Evolutionary conservation across 108 stramenopile species (phyloP), one percentile per base, ranked within the genome.

Genomic region (Cyclotella choctawhatcheeana): DNA sequence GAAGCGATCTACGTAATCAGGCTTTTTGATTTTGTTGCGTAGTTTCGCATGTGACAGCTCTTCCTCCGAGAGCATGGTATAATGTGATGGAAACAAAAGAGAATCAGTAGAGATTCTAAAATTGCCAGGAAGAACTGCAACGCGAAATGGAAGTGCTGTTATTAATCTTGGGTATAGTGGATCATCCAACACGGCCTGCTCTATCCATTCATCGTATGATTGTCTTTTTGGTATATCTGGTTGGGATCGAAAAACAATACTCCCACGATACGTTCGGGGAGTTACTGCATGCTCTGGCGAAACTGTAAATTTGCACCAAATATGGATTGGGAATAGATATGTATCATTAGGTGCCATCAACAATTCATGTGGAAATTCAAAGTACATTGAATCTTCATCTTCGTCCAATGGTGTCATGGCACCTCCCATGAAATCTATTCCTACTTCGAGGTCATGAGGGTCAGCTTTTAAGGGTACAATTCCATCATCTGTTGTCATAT

Each of bases 341-440:
- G 45, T 16, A 31, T 6, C 54, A n/a, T 26, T 22, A 13, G 66
- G 67, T 21, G 66, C 56, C 8, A 79, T 43, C 17, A 63, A 4
- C 22, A 72, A 61, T 10, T 72, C 61, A 43, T 56, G 59, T 8
- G 60, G n/a, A 35, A 68, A 68, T 44, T 55, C 52, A 13, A n/a
- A n/a, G n/a, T 58, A 68, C 7, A 37, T n/a, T 33, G 67, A 18
- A 20, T 30, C n/a, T n/a, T n/a, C 51, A 58, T 31, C 60, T 27
- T 53, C 21, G 20, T 40, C 26, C 64, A 67, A 27, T 37, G 26
- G 66, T 61, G 48, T 53, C 44, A 75, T 37, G 40, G 58, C 29
- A 32, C 44, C 45, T 20, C 77, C 77, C 53, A 45, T 21, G 75
- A 75, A 74, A 27, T 75, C 56, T 48, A 79, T 40, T 40, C 84